Base-by-base conservation (phyloP, 139 green algal genomes). In the Desmodesmus armatus region DNA sequence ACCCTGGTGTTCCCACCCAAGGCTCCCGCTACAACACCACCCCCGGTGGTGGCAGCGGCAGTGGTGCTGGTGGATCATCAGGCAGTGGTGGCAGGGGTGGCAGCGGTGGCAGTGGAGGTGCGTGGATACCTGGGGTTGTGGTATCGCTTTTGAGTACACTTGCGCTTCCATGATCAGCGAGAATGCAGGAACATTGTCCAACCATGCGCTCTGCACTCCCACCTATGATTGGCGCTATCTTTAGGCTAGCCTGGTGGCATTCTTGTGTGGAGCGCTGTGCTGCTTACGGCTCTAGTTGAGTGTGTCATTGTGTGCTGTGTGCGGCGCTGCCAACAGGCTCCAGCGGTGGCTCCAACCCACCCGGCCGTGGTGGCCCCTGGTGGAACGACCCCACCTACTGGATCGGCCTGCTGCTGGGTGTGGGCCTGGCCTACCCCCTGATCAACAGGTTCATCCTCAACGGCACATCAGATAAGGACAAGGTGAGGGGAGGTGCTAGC, bases 371-470 rank as follows among this genome's bases (percentile, higher is more conserved):
- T 15, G 49, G 67, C 25, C 47, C 80, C 49, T 86, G 80, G 80
- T 86, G 53, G 51, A 80, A 79, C 47, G 80, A 86, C 69, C 80
- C 80, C n/a, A 80, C 69, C 39, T 86, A 86, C 67, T 86, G 80
- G 80, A 63, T 86, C 17, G 80, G 80, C 53, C 33, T 86, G 9
- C 51, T 70, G 67, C 53, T 86, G 49, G 80, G 80, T 33, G 33
- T 58, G 25, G 80, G 49, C 37, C 33, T 86, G 3, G 70, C n/a
- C 1, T 44, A 40, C 40, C 51, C 53, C 15, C 39, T 80, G 3
- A 35, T 58, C 67, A 86, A 86, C 39, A 41, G 23, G 11, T 72
- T 72, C 25, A 33, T 80, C 13, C 13, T 39, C 3, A 53, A 82
- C 51, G 66, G 55, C n/a, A 77, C 58, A 21, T 44, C 17, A 4